Evolutionary conservation across 2,329 filamentous ascomycete species (phyloP).

Genomic region (Fusarium metavorans): DNA sequence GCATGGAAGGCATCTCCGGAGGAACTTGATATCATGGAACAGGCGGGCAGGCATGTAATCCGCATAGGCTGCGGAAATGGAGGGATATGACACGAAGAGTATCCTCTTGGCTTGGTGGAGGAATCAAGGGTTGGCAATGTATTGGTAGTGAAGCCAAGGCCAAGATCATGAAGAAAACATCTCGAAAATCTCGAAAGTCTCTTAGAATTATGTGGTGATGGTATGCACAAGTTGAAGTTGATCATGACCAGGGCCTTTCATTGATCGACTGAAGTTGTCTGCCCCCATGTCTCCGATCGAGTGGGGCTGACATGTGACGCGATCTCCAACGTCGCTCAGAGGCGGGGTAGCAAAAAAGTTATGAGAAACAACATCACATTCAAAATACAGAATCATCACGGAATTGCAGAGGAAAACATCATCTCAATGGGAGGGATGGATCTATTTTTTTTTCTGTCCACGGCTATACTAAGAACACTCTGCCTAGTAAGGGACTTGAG

Average conservation of each 20-base stretch:
- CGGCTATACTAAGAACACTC: conserved; percentile 41
- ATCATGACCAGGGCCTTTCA: background rate
- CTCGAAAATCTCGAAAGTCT: background rate
- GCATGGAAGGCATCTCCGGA: conserved; percentile 3
- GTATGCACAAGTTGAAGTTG: background rate
- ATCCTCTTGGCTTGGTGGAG: background rate
- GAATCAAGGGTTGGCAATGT: background rate
- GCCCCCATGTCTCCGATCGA: background rate
- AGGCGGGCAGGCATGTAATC: conserved; percentile 9
- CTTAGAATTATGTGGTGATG: background rate
- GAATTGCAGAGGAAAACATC: background rate
- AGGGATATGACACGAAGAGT: background rate
- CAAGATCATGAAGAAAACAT: conserved; percentile 10
- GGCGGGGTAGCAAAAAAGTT: background rate
- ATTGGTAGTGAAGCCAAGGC: background rate
- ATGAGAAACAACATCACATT: background rate
- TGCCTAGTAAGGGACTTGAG: conserved; percentile 36
- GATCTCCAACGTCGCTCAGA: background rate
- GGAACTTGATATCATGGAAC: conserved; percentile 12
- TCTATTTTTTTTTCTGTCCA: conserved; percentile 42
- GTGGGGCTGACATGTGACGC: conserved; percentile 4
- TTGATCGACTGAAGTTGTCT: background rate
- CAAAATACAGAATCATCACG: background rate
- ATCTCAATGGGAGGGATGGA: conserved; percentile 40
- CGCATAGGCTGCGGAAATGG: conserved; percentile 6